A percentile compares a stretch with the other conserved stretches of the same genome.
phyloP scores from a whole-genome alignment of 495 filamentous ascomycete genomes.

The Tuber microsphaerosporum region DNA sequence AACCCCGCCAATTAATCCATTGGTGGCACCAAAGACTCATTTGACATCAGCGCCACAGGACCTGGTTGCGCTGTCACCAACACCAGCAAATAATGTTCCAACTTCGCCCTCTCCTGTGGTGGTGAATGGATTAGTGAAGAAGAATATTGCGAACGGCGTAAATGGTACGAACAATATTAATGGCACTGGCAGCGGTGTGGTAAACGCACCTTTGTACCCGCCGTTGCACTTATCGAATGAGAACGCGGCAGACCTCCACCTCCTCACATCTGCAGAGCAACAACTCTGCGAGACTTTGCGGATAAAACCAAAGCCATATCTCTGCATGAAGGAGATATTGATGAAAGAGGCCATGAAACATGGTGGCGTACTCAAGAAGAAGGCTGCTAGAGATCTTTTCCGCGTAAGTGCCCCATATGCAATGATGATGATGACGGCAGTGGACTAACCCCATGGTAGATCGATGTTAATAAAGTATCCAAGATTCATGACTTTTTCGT shows the following conservation, averaged over 20 bases:
- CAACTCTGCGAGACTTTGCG: conserved; percentile 77
- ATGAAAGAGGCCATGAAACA: conserved; percentile 82
- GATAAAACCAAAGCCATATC: conserved; percentile 84
- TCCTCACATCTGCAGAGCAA: conserved; percentile 74
- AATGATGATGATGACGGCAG: neutral
- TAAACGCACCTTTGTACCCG: conserved; percentile 45
- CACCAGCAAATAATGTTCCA: conserved; percentile 30
- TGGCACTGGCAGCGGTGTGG: conserved; percentile 30
- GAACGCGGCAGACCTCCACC: conserved; percentile 71
- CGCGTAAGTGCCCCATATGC: conserved; percentile 46
- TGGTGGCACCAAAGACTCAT: conserved; percentile 34
- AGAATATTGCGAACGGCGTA: conserved; percentile 33
- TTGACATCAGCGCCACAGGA: conserved; percentile 35
- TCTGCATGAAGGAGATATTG: conserved; percentile 84
- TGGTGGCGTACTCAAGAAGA: conserved; percentile 83
- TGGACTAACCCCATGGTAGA: conserved; percentile 43
- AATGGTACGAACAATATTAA: conserved; percentile 40
- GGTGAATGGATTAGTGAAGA: conserved; percentile 19
- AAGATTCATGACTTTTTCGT: conserved; percentile 92
- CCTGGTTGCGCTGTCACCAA: conserved; percentile 29
- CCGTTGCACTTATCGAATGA: conserved; percentile 67
- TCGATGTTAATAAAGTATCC: conserved; percentile 58
- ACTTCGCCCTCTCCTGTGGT: conserved; percentile 31
- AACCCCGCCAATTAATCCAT: conserved; percentile 39
- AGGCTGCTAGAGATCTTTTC: conserved; percentile 66